Base-by-base conservation (phyloP, 345 rosid genomes). In the Pistacia atlantica region DNA sequence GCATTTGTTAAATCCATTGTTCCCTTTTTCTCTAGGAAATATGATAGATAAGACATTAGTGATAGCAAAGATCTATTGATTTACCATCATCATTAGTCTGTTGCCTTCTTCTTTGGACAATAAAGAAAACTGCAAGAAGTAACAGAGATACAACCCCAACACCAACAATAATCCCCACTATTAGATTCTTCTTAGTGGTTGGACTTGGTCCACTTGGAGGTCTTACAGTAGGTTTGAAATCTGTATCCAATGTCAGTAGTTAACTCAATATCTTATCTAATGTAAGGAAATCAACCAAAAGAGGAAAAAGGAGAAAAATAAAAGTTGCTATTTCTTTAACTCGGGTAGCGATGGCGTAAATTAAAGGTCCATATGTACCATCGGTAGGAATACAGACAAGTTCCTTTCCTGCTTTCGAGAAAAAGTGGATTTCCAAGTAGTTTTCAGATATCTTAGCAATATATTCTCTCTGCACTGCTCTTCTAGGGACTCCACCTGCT, bases 171-270 rank as follows among this genome's bases (percentile, higher is more conserved):
- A 86, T 57, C 38, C 93, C 87, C 4, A 88, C 82, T 11, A 69
- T 80, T 22, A 22, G 25, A 67, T 73, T 71, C 75, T 83, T 88
- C 72, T 82, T 60, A 20, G 33, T 72, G 42, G 25, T 22, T 22
- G 25, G 25, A 22, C 25, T 22, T 22, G 25, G 25, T 22, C 25
- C 72, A 60, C 35, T 72, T 28, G 93, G 92, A 58, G 86, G 76
- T 42, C 72, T 81, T 28, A 90, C 94, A 51, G 89, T 87, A 48
- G 98, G 94, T 73, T 1, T 62, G 77, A 93, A 93, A 84, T 90
- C 95, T 91, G 89, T 78, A 81, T 56, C 64, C 68, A 72, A 48
- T 45, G 31, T 59, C 76, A 54, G 67, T 65, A 62, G 69, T 67
- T 73, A 51, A 81, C 38, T 51, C 31, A 49, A 37, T 61, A 68